phyloP scores from a whole-genome alignment of 345 rosid genomes.

The Salix dunnii region DNA sequence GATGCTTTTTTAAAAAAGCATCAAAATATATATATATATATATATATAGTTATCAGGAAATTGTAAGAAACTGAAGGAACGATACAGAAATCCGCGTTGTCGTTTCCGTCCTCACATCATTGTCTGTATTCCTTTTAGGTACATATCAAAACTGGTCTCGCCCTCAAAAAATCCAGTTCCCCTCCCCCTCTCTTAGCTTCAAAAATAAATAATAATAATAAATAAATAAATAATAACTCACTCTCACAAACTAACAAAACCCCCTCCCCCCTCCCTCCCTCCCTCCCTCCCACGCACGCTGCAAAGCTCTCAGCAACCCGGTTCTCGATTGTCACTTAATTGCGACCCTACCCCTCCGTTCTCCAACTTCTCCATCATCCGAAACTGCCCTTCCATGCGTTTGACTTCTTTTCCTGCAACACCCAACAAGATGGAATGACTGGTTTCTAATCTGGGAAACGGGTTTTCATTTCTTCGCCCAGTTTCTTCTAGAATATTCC shows the following conservation, averaged over 20 bases:
- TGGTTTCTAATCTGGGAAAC: slow-evolving; percentile 5
- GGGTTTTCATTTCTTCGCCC: slow-evolving; percentile 7
- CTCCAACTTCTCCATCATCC: neutral
- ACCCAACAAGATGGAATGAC: neutral
- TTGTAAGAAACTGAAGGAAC: neutral
- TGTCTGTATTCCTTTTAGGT: slow-evolving; percentile 9
- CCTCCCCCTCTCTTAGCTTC: slow-evolving; percentile 4
- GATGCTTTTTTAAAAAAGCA: no score
- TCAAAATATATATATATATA: no score
- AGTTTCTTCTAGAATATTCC: slow-evolving; percentile 22
- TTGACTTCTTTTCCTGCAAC: slow-evolving; percentile 4
- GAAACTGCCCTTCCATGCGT: slow-evolving; percentile 26
- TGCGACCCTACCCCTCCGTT: slow-evolving; percentile 34
- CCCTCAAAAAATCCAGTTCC: slow-evolving; percentile 14
- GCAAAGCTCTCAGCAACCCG: neutral
- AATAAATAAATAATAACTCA: neutral
- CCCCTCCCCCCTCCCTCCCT: neutral
- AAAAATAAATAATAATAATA: neutral
- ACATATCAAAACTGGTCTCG: neutral
- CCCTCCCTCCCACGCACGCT: slow-evolving; percentile 3
- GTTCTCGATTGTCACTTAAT: slow-evolving; percentile 22
- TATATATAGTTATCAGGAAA: no score
- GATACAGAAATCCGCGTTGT: slow-evolving; percentile 1
- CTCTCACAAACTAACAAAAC: slow-evolving; percentile 3
- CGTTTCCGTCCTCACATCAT: slow-evolving; percentile 10